phyloP scores from a whole-genome alignment of 352 stramenopile genomes.

The Peronospora belbahrii region DNA sequence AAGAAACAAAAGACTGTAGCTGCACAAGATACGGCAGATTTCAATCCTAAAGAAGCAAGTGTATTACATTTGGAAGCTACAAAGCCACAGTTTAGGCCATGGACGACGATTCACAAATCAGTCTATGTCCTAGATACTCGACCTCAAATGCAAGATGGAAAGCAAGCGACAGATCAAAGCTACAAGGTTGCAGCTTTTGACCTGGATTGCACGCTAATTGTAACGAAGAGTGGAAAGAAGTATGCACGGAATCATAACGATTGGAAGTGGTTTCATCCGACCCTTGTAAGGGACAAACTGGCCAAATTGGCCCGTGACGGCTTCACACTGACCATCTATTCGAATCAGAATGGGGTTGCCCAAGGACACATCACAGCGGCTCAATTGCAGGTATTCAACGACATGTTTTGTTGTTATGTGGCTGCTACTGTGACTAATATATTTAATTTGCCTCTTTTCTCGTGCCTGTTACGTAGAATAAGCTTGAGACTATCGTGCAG shows the following conservation, averaged over 20 bases:
- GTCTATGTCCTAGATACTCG: constrained; percentile 49
- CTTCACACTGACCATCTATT: constrained; percentile 64
- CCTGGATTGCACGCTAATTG: constrained; percentile 74
- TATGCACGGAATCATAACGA: constrained; percentile 59
- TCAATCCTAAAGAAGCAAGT: neutral
- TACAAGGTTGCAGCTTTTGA: constrained; percentile 75
- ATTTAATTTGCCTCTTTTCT: neutral
- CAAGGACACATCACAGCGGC: constrained; percentile 56
- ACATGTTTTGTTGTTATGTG: neutral
- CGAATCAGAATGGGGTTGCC: constrained; percentile 79
- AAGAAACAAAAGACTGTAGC: constrained; percentile 17
- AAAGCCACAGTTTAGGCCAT: constrained; percentile 33
- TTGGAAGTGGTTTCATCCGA: constrained; percentile 74
- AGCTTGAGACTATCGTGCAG: constrained; percentile 54
- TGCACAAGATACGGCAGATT: constrained; percentile 3
- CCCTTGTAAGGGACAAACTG: constrained; percentile 44
- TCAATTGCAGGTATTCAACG: constrained; percentile 44
- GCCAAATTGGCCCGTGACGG: constrained; percentile 34
- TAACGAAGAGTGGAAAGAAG: constrained; percentile 79
- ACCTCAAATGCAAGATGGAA: constrained; percentile 4
- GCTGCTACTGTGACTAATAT: neutral
- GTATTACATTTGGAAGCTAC: neutral
- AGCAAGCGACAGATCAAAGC: neutral
- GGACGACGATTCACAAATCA: constrained; percentile 33
- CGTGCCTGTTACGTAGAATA: constrained; percentile 30